Evolutionary conservation across 2,329 filamentous ascomycete species (phyloP), one percentile per base, ranked within the genome.

Genomic region (Botrytis porri): DNA sequence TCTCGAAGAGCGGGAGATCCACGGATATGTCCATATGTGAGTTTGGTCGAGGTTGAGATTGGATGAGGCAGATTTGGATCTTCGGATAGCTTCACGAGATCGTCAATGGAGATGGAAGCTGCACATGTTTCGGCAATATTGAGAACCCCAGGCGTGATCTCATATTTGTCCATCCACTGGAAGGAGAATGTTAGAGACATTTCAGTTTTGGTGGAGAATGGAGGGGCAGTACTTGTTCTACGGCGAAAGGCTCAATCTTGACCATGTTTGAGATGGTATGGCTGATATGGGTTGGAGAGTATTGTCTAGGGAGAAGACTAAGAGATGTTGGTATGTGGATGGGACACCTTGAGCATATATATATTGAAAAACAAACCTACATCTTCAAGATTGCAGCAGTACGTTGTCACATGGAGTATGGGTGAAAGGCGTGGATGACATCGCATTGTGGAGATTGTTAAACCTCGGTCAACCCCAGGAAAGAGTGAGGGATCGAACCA

Each of bases 111-210:
- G 35, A 95, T 85, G 5, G 92, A 93, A 3, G 91, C 89, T 72
- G 89, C 91, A 79, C 93, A 95, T 0, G 93, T 95, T 82, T 95
- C 93, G 73, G 92, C 91, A 66, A 95, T 87, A 81, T 97, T 95
- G 81, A 90, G 80, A 3, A 87, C 85, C 8, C 84, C 85, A 0
- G 86, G 86, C 4, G 85, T 88, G 14, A 77, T 84, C 79, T 90
- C 87, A 75, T 89, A 88, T 71, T 84, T 82, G 81, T 89, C 87
- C 88, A 91, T 90, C 89, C 89, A 91, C 81, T 89, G 82, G 29
- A 35, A 39, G 65, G 63, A 48, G 41, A 48, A 70, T 18, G 57
- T 73, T 73, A 73, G 71, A 69, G 57, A 70, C 18, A 72, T 77
- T 67, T 74, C 20, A 10, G 35, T 43, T 37, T 37, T 20, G 35